Evolutionary conservation across 768 basidiomycete genomes (phyloP).

Genomic region (Sistotremastrum niveocremeum): DNA sequence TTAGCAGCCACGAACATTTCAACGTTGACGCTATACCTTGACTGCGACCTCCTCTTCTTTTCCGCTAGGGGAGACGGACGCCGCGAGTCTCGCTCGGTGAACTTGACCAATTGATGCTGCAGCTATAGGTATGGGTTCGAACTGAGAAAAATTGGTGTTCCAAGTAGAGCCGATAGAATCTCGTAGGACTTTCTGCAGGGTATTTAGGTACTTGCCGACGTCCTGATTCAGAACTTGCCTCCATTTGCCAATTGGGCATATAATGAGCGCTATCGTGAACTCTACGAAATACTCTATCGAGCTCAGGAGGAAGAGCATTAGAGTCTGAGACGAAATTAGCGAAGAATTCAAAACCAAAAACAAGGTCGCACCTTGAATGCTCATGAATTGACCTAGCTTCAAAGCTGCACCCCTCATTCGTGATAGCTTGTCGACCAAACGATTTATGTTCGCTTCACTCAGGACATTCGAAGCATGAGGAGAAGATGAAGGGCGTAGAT

Average conservation of each 20-base stretch:
- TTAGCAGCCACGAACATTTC: constrained; percentile 3
- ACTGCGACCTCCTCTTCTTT: constrained; percentile 50
- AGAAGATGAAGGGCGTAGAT: constrained; percentile 51
- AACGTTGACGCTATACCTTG: not conserved
- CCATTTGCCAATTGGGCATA: constrained; percentile 99
- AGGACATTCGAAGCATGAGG: constrained; percentile 51
- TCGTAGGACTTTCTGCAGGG: constrained; percentile 48
- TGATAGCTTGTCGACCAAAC: constrained; percentile 84
- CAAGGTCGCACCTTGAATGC: constrained; percentile 63
- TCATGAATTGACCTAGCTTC: constrained; percentile 94
- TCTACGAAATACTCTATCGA: constrained; percentile 77
- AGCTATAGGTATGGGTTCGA: constrained; percentile 81
- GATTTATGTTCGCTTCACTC: constrained; percentile 81
- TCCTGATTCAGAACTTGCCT: constrained; percentile 33
- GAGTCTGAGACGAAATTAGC: constrained; percentile 43
- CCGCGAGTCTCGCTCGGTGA: constrained; percentile 55
- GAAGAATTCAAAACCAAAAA: not conserved
- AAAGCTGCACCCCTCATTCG: constrained; percentile 95
- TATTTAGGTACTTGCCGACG: not conserved
- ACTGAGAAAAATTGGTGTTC: constrained; percentile 53
- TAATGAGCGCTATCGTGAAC: constrained; percentile 96
- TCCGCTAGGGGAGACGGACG: constrained; percentile 39
- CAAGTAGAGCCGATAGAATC: constrained; percentile 67
- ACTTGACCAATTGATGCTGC: constrained; percentile 98
- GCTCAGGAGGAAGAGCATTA: constrained; percentile 71